phyloP scores from a whole-genome alignment of 2,329 filamentous ascomycete genomes.

The Sphaerulina populicola region DNA sequence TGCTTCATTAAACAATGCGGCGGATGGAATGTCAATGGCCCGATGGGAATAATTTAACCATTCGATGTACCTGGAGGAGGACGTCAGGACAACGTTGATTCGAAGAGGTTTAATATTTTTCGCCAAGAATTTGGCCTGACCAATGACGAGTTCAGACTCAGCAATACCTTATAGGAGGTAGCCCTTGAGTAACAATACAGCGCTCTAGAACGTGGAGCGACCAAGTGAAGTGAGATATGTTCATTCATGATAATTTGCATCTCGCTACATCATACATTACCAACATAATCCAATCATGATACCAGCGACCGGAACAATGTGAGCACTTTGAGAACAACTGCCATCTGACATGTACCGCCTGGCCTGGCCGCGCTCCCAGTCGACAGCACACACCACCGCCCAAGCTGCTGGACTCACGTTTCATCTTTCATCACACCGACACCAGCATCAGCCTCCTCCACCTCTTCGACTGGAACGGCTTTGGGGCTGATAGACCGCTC shows the following conservation, averaged over 20 bases:
- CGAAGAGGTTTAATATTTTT: too few relatives aligned
- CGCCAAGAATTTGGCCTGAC: too few relatives aligned
- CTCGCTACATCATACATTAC: background rate
- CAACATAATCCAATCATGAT: background rate
- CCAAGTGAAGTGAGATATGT: too few relatives aligned
- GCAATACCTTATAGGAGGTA: too few relatives aligned
- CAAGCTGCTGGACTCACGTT: background rate
- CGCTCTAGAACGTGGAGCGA: too few relatives aligned
- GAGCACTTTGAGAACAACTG: background rate
- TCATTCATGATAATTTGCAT: background rate
- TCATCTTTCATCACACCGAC: background rate
- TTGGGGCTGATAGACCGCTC: background rate
- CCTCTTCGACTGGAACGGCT: conserved; percentile 1
- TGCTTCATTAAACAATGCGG: background rate
- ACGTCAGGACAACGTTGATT: too few relatives aligned
- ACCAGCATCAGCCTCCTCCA: conserved; percentile 1
- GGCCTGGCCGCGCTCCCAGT: background rate
- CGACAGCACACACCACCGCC: background rate
- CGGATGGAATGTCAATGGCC: too few relatives aligned
- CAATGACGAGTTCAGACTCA: too few relatives aligned
- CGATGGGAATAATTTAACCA: too few relatives aligned
- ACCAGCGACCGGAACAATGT: background rate
- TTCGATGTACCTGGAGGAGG: too few relatives aligned
- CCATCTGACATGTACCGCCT: background rate
- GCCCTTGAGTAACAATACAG: too few relatives aligned